Conservation (phyloP, 1,139 yeast genomes). For the Debaryomyces sp. region DNA sequence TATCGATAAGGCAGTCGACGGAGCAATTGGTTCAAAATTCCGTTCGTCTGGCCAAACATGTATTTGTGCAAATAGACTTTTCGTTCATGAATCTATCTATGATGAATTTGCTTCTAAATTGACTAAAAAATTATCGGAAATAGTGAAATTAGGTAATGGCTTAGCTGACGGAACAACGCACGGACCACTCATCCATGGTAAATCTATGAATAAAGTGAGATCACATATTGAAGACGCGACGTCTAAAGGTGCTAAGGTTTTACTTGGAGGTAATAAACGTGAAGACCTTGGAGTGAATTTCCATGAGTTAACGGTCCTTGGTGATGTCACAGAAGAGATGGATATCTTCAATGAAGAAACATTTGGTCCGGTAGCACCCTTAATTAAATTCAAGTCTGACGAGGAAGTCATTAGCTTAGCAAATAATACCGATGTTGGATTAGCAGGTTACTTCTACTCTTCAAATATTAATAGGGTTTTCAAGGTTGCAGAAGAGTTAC, state of each 20-base stretch:
- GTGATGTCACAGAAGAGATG: slow-evolving; percentile 66
- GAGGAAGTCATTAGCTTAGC: slow-evolving; percentile 73
- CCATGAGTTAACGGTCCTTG: slow-evolving; percentile 74
- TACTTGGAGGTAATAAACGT: slow-evolving; percentile 66
- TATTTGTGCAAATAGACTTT: slow-evolving; percentile 83
- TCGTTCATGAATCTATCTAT: slow-evolving; percentile 70
- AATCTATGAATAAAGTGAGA: slow-evolving; percentile 69
- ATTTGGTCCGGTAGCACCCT: slow-evolving; percentile 87
- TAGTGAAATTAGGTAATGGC: slow-evolving; percentile 73
- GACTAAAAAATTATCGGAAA: slow-evolving; percentile 51
- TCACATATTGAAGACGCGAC: slow-evolving; percentile 76
- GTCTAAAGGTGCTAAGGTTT: slow-evolving; percentile 66
- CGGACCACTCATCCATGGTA: slow-evolving; percentile 77
- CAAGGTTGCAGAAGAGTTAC: slow-evolving; percentile 46
- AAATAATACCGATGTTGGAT: slow-evolving; percentile 58
- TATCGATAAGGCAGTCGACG: slow-evolving; percentile 73
- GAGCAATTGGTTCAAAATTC: slow-evolving; percentile 63
- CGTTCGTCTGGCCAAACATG: slow-evolving; percentile 88
- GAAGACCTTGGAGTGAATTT: slow-evolving; percentile 73
- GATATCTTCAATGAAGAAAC: slow-evolving; percentile 74
- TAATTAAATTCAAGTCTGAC: slow-evolving; percentile 63
- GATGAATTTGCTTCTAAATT: slow-evolving; percentile 52
- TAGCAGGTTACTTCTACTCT: slow-evolving; percentile 50
- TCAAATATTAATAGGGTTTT: slow-evolving; percentile 55
- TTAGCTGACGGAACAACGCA: slow-evolving; percentile 67